Base-by-base conservation (phyloP, 78 protist species). In the Dictyostelium purpureum region DNA sequence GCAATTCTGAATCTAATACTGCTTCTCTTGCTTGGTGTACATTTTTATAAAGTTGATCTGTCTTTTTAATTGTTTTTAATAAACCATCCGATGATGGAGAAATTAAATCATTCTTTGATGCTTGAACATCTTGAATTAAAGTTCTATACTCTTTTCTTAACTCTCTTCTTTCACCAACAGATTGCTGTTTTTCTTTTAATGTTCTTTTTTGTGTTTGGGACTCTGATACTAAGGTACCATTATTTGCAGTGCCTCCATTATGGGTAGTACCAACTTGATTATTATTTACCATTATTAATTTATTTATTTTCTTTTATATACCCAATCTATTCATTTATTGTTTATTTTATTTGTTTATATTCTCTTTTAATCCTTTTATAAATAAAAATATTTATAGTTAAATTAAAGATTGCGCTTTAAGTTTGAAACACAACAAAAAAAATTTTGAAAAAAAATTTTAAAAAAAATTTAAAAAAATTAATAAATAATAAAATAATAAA, bases 1-100 rank as follows among this genome's bases (percentile, higher is more conserved):
- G 59, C 12, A 83, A 59, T 21, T 83, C 91, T n/a, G 91, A 83
- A 73, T 83, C 91, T 4, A 83, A 57, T 28, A 79, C 91, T n/a
- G 91, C 91, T 31, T 83, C 91, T 83, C 91, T 83, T 24, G 91
- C 73, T 26, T 38, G 35, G 5, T 33, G 45, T 47, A 83, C 91
- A 54, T n/a, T 35, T 21, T 33, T 56, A 38, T 77, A 77, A 2
- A 77, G 6, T 3, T 37, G 18, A n/a, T 56, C 49, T 11, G 71
- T 28, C n/a, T 19, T 40, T 19, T 26, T 42, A 12, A 77, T 16
- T 12, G 40, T 49, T n/a, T 35, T 26, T 49, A 74, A 74, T 40
- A 74, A 49, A 7, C 66, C 59, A 31, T 74, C 51, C 3, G 77
- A 70, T 49, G 43, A 14, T 12, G 59, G 66, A 6, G 26, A 26